Base-by-base conservation (phyloP, 1,284 basidiomycete genomes). In the Ustilago hordei region DNA sequence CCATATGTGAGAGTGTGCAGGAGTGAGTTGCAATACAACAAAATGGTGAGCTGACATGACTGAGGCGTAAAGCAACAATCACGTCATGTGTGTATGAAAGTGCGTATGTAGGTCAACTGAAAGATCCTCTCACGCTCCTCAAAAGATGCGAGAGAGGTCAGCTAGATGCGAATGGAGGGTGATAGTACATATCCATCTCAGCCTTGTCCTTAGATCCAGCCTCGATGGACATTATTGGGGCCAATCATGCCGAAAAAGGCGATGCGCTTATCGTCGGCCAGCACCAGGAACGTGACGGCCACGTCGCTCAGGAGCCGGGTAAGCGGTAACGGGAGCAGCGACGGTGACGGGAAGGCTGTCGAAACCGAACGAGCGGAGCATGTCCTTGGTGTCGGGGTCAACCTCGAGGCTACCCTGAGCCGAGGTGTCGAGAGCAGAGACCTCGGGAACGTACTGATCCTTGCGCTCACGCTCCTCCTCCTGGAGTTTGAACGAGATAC, bases 401-500 rank as follows among this genome's bases (percentile, higher is more conserved):
- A 86, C 81, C 81, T 86, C 84, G 71, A 86, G 80, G 62, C 76
- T 72, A 54, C 80, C 81, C 34, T 71, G 60, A 55, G 81, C 84
- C 64, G 80, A 76, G 53, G 83, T 75, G 84, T 86, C 84, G 48
- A 86, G 83, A 38, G 84, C 84, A 48, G 84, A 86, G 62, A 86
- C 84, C 76, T 86, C 84, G 64, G 84, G 84, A 15, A 86, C 84
- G 80, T 86, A 86, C 78, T 86, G 82, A 78, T 86, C 84, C 91
- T 99, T 99, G 87, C 96, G 91, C 90, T 99, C 97, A 82, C 97
- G 92, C 90, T 99, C 97, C 89, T 99, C 97, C 88, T 99, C 97
- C 88, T 99, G 97, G 82, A 99, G 93, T 90, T 98, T 98, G 95
- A 99, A 99, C 80, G 95, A 98, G 88, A 99, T 99, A 86, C 97